phyloP scores from a whole-genome alignment of 2,329 filamentous ascomycete genomes.

The Tolypocladium cylindrosporum region DNA sequence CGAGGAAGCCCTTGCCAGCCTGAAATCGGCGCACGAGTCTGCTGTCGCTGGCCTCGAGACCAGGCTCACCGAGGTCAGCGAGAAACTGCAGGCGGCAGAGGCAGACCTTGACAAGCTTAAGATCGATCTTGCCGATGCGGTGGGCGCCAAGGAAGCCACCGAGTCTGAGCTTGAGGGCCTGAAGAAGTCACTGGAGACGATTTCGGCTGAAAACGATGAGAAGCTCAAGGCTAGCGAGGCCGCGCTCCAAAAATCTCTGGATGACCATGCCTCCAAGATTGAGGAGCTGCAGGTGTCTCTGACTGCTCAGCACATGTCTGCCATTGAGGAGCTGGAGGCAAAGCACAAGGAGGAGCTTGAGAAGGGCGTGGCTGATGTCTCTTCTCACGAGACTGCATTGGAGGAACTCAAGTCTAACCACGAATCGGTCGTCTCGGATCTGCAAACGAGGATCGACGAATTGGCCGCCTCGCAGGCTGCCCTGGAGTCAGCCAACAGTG shows the following conservation, averaged over 20 bases:
- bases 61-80: conserved; percentile 36
- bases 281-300: conserved; percentile 39
- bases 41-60: conserved; percentile 35
- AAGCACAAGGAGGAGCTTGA: conserved; percentile 42
- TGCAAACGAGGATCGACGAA: conserved; percentile 47
- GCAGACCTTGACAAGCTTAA: conserved; percentile 40
- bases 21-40: conserved; percentile 40
- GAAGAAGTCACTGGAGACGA: conserved; percentile 38
- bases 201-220: conserved; percentile 22
- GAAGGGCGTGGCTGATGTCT: conserved; percentile 31
- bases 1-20: conserved; percentile 30
- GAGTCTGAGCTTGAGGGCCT: conserved; percentile 37
- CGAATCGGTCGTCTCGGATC: conserved; percentile 33
- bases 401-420: conserved; percentile 40
- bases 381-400: conserved; percentile 38
- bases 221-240: conserved; percentile 22
- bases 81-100: conserved; percentile 42
- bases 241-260: conserved; percentile 25
- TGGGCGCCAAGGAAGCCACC: conserved; percentile 37
- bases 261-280: conserved; percentile 40
- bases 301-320: conserved; percentile 37
- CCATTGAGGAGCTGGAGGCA: conserved; percentile 39
- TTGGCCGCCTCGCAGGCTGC: conserved; percentile 36
- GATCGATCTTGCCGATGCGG: conserved; percentile 35
- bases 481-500: conserved; percentile 33